Evolutionary conservation across 257 asterid species (phyloP), one percentile per base, ranked within the genome.

Genomic region (Avicennia marina): DNA sequence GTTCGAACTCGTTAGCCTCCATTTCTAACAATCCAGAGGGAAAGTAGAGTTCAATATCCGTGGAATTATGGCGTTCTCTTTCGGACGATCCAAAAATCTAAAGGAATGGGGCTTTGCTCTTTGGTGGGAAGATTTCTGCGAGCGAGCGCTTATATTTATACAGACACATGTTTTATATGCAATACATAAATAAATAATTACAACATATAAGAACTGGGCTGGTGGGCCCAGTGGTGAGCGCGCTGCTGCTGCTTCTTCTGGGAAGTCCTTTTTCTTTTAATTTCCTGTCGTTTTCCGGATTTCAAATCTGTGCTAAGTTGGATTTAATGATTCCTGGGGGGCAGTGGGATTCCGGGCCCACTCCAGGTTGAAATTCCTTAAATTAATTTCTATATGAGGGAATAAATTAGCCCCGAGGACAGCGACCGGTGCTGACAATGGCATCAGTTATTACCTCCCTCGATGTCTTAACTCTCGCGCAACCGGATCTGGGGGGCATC

Each of bases 1-100:
- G 69, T 20, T 80, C 75, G 24, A 62, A 75, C 67, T 86, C 91
- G 59, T 81, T 76, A 15, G 74, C 80, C 76, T 83, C 94, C 97
- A 89, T 89, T 55, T 12, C 32, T 17, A 49, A 54, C 21, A 7
- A 20, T 40, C 20, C 31, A 22, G 54, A 15, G 16, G 42, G 24
- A 20, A 16, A 6, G 17, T 13, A 2, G 46, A 11, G 9, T 43
- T 16, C 49, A 20, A 43, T 7, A n/a, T 7, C 9, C 19, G 20
- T 7, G 9, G 2, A 20, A 12, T 20, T 6, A 13, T 2, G 20
- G 4, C n/a, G 50, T 24, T 50, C 53, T 57, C 32, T 48, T 56
- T 36, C 60, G n/a, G 40, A 31, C 46, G 66, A 64, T 40, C 7
- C 40, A 56, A 67, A 44, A 51, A 62, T 56, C 58, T 19, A 18